Evolutionary conservation across 305 asterid species (phyloP).

Genomic region (Solanum aculeatissimum): DNA sequence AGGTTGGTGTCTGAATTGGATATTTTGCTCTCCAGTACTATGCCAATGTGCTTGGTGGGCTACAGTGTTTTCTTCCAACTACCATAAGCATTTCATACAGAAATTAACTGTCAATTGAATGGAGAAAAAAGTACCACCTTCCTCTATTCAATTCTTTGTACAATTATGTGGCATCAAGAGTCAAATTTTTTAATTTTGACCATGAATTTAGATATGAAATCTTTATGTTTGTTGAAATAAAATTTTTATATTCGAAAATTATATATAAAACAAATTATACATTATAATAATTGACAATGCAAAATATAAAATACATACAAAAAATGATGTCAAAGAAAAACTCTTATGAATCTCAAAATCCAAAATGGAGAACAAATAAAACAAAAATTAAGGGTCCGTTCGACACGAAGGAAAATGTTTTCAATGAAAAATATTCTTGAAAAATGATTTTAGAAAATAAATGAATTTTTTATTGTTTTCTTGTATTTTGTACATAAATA

Average conservation of each 20-base stretch:
- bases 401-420: background rate
- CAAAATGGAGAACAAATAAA: background rate
- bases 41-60: constrained; percentile 11
- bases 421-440: background rate
- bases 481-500: background rate
- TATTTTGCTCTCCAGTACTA: constrained; percentile 1
- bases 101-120: background rate
- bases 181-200: too few species aligned
- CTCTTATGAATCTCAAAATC: background rate
- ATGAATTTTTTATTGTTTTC: background rate
- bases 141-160: background rate
- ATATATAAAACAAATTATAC: background rate
- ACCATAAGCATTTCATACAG: background rate
- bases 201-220: too few species aligned
- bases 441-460: background rate
- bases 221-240: too few species aligned
- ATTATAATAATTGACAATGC: background rate
- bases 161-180: background rate
- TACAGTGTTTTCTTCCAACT: constrained; percentile 22
- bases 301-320: background rate
- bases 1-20: constrained; percentile 3
- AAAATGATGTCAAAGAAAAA: background rate
- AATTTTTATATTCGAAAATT: too few species aligned
- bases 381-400: background rate
- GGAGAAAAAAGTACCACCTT: background rate